Base-by-base conservation (phyloP, 2,329 filamentous ascomycete species). In the Ophiosphaerella narmari region DNA sequence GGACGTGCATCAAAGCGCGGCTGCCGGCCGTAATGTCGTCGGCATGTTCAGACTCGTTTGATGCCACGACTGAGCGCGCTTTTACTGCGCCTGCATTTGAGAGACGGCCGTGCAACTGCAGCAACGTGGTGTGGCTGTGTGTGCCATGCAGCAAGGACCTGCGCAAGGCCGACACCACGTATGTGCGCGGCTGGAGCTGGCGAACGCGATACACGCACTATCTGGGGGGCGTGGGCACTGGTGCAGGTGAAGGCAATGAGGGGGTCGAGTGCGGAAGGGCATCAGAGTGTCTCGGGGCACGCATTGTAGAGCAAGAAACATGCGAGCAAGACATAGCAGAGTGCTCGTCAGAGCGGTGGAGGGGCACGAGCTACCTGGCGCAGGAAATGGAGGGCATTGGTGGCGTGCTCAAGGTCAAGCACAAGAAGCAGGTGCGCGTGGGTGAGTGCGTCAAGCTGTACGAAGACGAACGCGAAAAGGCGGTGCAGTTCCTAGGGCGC, bases 341-440 rank as follows among this genome's bases (percentile, higher is more conserved):
- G 16, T 23, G n/a, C 37, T 13, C 48, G 6, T 54, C 75, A 67
- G 59, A 66, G n/a, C 60, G 72, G 76, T 83, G 72, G 80, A 81
- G 59, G 77, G 87, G 50, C 80, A 74, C 89, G 0, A 91, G 91
- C 3, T 97, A 96, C 67, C 82, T 86, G 48, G 82, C 89, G 36
- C 91, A 96, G 67, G 92, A 97, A 74, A 89, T 97, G 52, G 90
- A 96, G 66, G 92, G 92, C 2, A 89, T 97, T 38, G 92, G 92
- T 9, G 92, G 92, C 0, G 83, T 88, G 12, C 85, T 97, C 45
- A 96, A 96, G 79, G 89, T 87, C 54, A 96, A 93, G 75, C 80
- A 89, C n/a, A 90, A 94, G 63, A 87, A 87, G 64, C 87, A 90
- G 76, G 85, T 95, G 5, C 83, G 82, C 52, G 86, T 97, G 0